Base-by-base conservation (phyloP, 176 grass and related monocot genomes). In the Eragrostis nindensis region DNA sequence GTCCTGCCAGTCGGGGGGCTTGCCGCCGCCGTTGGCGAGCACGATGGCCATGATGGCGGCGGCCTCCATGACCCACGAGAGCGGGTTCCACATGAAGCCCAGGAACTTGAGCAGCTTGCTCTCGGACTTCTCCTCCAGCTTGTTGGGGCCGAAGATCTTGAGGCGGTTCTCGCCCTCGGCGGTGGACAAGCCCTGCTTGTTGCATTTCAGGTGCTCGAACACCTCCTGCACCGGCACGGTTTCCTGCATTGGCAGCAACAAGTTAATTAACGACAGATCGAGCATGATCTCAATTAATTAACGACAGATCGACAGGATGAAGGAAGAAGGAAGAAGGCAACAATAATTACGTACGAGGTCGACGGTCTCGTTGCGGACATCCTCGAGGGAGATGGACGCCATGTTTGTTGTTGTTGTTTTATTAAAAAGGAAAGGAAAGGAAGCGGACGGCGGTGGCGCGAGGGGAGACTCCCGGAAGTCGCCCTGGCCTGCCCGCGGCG, bases 51-150 rank as follows among this genome's bases (percentile, higher is more conserved):
- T 97, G 82, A 97, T 70, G 21, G 94, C 94, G 8, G 94, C 94
- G 49, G 74, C 50, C 79, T 97, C 94, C 94, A 97, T 97, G 50
- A 97, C 94, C 94, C 94, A 97, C 0, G 94, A 97, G 2, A 97
- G 91, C 16, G 94, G 91, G 73, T 97, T 97, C 94, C 94, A 97
- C 94, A 97, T 97, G 89, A 97, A 97, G 0, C 94, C 94, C 5
- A 94, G 69, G 82, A 97, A 97, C 85, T 97, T 97, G 82, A 97
- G 94, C 30, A 97, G 47, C 85, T 97, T 97, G 92, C n/a, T 92
- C 79, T 94, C 94, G 72, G 80, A 75, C 88, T 93, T 93, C 87
- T 97, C 94, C 78, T 97, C 94, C 25, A 97, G 94, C 84, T 97
- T 97, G 88, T 97, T 97, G 21, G 80, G 89, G 2, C 94, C 94